phyloP scores from a whole-genome alignment of 1,284 basidiomycete genomes.

The Naganishia sp. region DNA sequence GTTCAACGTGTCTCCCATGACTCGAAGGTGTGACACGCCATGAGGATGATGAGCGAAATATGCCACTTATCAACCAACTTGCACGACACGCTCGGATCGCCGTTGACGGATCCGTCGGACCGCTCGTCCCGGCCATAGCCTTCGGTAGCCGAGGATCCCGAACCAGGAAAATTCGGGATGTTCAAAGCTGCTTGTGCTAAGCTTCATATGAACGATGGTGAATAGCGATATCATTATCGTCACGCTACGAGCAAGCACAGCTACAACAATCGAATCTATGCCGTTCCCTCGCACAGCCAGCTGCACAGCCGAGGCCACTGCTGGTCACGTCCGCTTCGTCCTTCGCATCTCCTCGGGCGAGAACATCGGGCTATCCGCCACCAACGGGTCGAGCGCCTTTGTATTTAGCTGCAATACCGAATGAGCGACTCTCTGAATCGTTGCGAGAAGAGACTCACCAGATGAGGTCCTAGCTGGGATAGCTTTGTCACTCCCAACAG shows the following conservation, averaged over 20 bases:
- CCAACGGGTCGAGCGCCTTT: slow-evolving; percentile 39
- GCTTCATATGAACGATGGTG: no score
- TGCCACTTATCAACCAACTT: no score
- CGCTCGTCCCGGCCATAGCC: not conserved
- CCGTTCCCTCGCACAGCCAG: not conserved
- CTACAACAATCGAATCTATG: not conserved
- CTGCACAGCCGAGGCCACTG: not conserved
- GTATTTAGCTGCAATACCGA: slow-evolving; percentile 41
- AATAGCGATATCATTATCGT: no score
- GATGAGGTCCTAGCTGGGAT: slow-evolving; percentile 51
- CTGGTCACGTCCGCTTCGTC: not conserved
- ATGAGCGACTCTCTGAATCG: not conserved
- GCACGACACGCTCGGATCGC: no score
- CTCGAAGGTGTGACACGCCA: no score
- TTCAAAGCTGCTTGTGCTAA: no score
- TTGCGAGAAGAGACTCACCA: slow-evolving; percentile 37
- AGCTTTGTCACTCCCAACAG: slow-evolving; percentile 74
- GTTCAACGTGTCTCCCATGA: not conserved
- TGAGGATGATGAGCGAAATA: no score
- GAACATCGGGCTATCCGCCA: slow-evolving; percentile 38
- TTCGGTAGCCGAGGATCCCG: not conserved
- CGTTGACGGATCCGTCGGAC: not conserved
- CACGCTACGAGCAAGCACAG: no score
- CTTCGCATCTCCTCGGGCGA: slow-evolving; percentile 35
- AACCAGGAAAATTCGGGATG: no score